Evolutionary conservation across 345 rosid species (phyloP).

Genomic region (Eucalyptus sp.): DNA sequence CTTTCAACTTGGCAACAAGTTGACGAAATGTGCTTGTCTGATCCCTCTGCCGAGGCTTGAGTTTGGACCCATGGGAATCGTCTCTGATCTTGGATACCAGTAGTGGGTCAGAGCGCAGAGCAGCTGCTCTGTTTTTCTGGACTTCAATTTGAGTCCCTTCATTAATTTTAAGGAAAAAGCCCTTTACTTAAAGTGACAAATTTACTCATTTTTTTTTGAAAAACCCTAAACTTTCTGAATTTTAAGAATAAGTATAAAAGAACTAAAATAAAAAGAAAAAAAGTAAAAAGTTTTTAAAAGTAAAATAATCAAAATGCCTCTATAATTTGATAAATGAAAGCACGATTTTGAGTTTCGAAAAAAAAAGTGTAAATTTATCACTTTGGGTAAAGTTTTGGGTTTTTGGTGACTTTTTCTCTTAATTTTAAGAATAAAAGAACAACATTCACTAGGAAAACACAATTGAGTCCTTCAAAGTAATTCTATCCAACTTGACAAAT

Average conservation of each 20-base stretch:
- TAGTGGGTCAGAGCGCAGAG: neutral
- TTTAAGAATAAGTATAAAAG: neutral
- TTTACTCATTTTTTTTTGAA: too few relatives aligned
- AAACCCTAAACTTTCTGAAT: too few relatives aligned
- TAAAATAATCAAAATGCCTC: too few relatives aligned
- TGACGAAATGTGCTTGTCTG: neutral
- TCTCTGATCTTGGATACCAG: neutral
- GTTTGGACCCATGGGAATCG: neutral
- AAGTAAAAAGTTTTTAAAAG: too few relatives aligned
- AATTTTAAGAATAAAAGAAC: neutral
- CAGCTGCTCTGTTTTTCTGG: neutral
- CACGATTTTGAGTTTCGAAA: accelerated
- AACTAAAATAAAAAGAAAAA: too few relatives aligned
- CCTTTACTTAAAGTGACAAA: too few relatives aligned
- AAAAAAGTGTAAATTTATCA: too few relatives aligned
- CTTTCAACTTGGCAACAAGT: neutral
- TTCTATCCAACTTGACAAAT: neutral
- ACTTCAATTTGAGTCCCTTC: neutral
- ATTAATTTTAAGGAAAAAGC: neutral
- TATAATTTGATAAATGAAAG: too few relatives aligned
- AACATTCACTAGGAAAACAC: neutral
- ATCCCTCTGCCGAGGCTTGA: neutral
- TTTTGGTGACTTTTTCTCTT: too few relatives aligned
- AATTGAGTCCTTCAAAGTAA: accelerated
- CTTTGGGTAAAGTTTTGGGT: too few relatives aligned